Percentiles rank a stretch among this genome's conserved stretches.
Evolutionary conservation across 2,329 filamentous ascomycete species (phyloP).

Genomic region (Zymoseptoria crescenta): DNA sequence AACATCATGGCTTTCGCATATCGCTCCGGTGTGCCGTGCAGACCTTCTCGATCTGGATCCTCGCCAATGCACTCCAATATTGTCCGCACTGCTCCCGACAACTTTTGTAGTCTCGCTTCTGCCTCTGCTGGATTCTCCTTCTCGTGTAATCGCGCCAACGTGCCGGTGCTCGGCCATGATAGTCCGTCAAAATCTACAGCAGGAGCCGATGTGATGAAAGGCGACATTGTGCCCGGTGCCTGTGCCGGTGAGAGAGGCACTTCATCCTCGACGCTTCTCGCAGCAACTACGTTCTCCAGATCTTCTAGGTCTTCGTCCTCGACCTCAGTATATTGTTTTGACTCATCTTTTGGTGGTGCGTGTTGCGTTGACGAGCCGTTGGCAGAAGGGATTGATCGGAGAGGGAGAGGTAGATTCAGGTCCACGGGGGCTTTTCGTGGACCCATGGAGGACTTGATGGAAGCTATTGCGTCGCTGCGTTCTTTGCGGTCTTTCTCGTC

Average conservation of each 20-base stretch:
- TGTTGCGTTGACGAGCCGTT: slow-evolving; percentile 3
- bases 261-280: slow-evolving; percentile 48
- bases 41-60: slow-evolving; percentile 56
- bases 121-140: slow-evolving; percentile 47
- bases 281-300: slow-evolving; percentile 23
- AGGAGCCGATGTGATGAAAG: slow-evolving; percentile 44
- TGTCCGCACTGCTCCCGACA: slow-evolving; percentile 55
- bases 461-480: slow-evolving; percentile 49
- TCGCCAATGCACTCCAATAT: slow-evolving; percentile 60
- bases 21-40: slow-evolving; percentile 64
- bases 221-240: slow-evolving; percentile 43
- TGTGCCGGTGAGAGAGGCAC: slow-evolving; percentile 45
- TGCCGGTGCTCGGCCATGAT: slow-evolving; percentile 44
- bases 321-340: slow-evolving; percentile 31
- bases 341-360: not conserved
- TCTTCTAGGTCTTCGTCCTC: slow-evolving; percentile 38
- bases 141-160: slow-evolving; percentile 24
- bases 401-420: slow-evolving; percentile 28
- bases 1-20: slow-evolving; percentile 95
- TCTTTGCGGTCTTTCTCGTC: slow-evolving; percentile 44
- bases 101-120: slow-evolving; percentile 49
- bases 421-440: slow-evolving; percentile 40
- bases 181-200: slow-evolving; percentile 50
- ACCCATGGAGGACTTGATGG: slow-evolving; percentile 52
- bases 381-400: slow-evolving; percentile 1